A percentile compares a stretch with the other conserved stretches of the same genome.
Conservation (phyloP, 768 basidiomycete genomes). For the Pisolithus tinctorius region DNA sequence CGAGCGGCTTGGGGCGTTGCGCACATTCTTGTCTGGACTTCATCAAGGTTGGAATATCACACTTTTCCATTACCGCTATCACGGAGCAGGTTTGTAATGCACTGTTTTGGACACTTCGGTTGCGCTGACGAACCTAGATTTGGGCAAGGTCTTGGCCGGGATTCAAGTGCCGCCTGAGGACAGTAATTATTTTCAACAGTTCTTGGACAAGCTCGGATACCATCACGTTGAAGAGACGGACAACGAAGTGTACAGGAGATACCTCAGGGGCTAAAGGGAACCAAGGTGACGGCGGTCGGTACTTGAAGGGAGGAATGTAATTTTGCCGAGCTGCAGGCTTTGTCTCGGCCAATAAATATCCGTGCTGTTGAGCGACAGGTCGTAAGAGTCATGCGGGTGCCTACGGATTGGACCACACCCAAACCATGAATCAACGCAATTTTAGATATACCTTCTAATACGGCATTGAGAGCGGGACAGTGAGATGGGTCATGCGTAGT, state of each 20-base stretch:
- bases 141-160: conserved; percentile 89
- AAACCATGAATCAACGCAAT: too few species aligned
- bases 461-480: too few species aligned
- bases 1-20: conserved; percentile 85
- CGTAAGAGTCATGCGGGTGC: too few species aligned
- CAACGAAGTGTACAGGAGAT: conserved; percentile 77
- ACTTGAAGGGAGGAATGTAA: neutral
- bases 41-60: conserved; percentile 90
- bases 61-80: conserved; percentile 96
- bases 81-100: conserved; percentile 74
- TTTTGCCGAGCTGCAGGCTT: too few species aligned
- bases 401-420: too few species aligned
- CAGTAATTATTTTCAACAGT: conserved; percentile 59
- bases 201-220: conserved; percentile 76
- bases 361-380: too few species aligned
- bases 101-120: neutral
- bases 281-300: neutral
- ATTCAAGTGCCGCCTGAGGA: conserved; percentile 82
- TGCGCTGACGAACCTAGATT: conserved; percentile 43
- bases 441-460: too few species aligned
- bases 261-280: conserved; percentile 38
- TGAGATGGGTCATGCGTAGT: too few species aligned
- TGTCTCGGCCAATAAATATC: too few species aligned
- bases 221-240: conserved; percentile 89
- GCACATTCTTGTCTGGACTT: conserved; percentile 81